Evolutionary conservation across 106 monocot species (phyloP), one percentile per base, ranked within the genome.

Genomic region (Gastrodia elata): DNA sequence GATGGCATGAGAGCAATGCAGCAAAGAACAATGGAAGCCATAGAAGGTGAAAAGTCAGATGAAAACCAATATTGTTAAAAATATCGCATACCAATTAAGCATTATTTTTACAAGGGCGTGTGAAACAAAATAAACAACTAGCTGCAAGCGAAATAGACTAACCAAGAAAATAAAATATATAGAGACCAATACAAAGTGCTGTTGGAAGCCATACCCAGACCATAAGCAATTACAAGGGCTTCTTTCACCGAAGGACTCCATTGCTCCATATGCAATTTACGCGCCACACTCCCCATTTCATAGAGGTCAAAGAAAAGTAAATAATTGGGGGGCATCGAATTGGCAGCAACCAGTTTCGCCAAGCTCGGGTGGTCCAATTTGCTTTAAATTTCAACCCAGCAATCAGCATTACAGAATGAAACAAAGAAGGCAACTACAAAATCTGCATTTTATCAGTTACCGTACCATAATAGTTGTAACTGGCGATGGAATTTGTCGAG

Each of bases 401-500:
- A 8, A 40, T 42, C 38, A 65, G 33, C 37, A 73, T 36, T 48
- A 41, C 43, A 46, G 6, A 8, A 72, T 32, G 68, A 68, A 48
- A 37, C 4, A 74, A 77, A 82, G 26, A 76, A 10, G 36, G 68
- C 30, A 22, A 33, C 18, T 52, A 30, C 36, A 3, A 68, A 71
- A 70, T 75, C 7, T 3, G 1, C 70, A 71, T 22, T 8, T 40
- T 43, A n/a, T n/a, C n/a, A n/a, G n/a, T n/a, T n/a, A 40, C 28
- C 75, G 20, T 2, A 98, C 97, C 97, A 91, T 16, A 88, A 84
- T 24, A 93, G 74, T 65, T 93, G 88, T 44, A 93, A 82, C 43
- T 98, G 81, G 36, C 88, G 79, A 70, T 98, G 97, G 82, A 88
- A 98, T 71, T 84, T 86, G 83, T 98, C 97, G 76, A 98, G 75